A percentile compares a stretch with the other conserved stretches of the same genome.
These are phyloP conservation scores for Colletotrichum salicis DNA, from an alignment of 2,329 filamentous ascomycete species.

Conservation along the genomic window DNA sequence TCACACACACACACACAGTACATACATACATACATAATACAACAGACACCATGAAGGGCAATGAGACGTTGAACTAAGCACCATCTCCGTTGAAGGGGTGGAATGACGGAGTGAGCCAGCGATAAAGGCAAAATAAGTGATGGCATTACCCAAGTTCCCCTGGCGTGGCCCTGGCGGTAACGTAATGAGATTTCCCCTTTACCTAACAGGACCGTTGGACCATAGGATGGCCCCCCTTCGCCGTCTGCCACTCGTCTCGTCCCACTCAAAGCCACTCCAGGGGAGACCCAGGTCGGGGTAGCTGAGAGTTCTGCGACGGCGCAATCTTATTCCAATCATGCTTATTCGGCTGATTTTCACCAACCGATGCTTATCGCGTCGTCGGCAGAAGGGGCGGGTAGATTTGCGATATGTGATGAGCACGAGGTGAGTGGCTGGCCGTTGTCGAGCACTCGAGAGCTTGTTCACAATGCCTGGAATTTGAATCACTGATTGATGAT, in stretches of 20 bases:
- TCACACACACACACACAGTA: neutral
- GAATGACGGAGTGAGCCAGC: neutral
- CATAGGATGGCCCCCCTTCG: too few relatives aligned
- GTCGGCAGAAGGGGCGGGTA: neutral
- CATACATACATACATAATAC: neutral
- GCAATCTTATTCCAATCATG: constrained; percentile 33
- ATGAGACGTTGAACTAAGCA: constrained; percentile 3
- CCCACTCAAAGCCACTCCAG: neutral
- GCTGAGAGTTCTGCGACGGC: constrained; percentile 3
- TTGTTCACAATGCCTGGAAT: too few relatives aligned
- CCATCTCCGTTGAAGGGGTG: neutral
- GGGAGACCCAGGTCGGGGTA: constrained; percentile 12
- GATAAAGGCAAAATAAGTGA: neutral
- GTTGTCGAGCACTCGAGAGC: neutral
- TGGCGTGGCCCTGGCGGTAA: neutral
- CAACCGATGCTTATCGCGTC: constrained; percentile 19
- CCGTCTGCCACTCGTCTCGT: neutral
- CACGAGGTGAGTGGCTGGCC: neutral
- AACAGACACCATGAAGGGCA: neutral
- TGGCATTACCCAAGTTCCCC: constrained; percentile 1
- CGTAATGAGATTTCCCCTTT: constrained; percentile 15
- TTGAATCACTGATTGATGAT: neutral
- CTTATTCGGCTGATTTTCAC: constrained; percentile 17
- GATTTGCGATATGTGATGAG: constrained; percentile 7
- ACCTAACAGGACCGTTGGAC: neutral